phyloP scores from a whole-genome alignment of 2,329 filamentous ascomycete species.

The Phaeosphaeriaceae sp. region DNA sequence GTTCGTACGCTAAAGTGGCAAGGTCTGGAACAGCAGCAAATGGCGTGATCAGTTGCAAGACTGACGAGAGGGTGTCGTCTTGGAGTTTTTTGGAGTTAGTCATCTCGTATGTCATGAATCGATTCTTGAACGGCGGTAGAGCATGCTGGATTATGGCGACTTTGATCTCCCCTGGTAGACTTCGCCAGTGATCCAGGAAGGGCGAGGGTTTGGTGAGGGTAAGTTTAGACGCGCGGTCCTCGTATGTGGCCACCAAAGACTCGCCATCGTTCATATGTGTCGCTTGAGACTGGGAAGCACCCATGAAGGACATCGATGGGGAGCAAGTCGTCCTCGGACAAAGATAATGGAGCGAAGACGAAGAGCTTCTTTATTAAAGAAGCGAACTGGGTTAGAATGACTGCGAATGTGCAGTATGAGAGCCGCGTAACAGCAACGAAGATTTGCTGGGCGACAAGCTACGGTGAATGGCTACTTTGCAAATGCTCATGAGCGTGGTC shows the following conservation, averaged over 20 bases:
- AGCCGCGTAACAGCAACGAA: not conserved
- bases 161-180: constrained; percentile 5
- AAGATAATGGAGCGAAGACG: not conserved
- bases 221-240: not conserved
- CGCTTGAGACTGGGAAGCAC: not conserved
- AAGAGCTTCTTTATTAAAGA: not conserved
- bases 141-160: not conserved
- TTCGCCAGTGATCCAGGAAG: not conserved
- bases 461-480: not conserved
- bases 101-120: not conserved
- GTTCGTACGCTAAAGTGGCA: not conserved
- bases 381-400: not conserved
- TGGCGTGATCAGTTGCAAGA: not conserved
- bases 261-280: not conserved
- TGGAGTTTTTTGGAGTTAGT: not conserved
- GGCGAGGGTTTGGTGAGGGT: not conserved
- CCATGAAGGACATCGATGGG: not conserved
- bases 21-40: not conserved
- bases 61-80: not conserved
- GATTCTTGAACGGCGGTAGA: not conserved
- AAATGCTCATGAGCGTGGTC: not conserved
- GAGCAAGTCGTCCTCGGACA: not conserved
- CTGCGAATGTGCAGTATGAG: not conserved
- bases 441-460: not conserved
- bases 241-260: not conserved